Base-by-base conservation (phyloP, 1,139 yeast species). In the Geotrichum europaeum region DNA sequence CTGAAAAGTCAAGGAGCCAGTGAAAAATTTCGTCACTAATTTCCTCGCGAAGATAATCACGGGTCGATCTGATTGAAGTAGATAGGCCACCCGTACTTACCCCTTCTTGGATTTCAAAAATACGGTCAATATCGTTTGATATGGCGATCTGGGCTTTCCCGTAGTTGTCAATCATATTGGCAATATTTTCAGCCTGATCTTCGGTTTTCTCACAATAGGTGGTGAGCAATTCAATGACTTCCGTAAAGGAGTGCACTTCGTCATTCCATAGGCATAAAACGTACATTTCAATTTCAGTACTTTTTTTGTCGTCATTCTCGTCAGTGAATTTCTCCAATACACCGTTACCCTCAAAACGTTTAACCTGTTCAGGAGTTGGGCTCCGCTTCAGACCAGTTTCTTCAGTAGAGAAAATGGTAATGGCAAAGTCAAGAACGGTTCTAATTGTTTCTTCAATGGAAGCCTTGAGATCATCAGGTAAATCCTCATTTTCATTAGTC, bases 41-140 rank as follows among this genome's bases (percentile, higher is more conserved):
- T 61, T 87, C 94, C 70, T 90, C 96, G 58, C 95, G 77, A 69
- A 87, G 86, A 7, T 82, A 75, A 68, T 89, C 96, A 62, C 91
- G 76, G 20, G 83, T 78, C 60, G 85, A 81, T 63, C 90, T 75
- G 15, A 90, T 84, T 54, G 89, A n/a, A 3, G 47, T 40, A n/a
- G 10, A 13, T 6, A 40, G 10, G 20, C 47, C 47, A 15, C 22
- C 22, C 47, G 18, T 3, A 7, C 13, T 40, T 2, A 40, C 47
- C n/a, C 18, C 18, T 6, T 13, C 9, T 18, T 40, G 47, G 5
- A 40, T n/a, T 40, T 15, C 9, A n/a, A 15, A n/a, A 18, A 40
- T n/a, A 15, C 10, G 12, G 5, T 40, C 9, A n/a, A 40, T 40
- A 18, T 40, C 10, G 2, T n/a, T 5, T 5, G 47, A 40, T 4